Evolutionary conservation across 2,329 filamentous ascomycete species (phyloP).

Genomic region (Penicillium olsonii): DNA sequence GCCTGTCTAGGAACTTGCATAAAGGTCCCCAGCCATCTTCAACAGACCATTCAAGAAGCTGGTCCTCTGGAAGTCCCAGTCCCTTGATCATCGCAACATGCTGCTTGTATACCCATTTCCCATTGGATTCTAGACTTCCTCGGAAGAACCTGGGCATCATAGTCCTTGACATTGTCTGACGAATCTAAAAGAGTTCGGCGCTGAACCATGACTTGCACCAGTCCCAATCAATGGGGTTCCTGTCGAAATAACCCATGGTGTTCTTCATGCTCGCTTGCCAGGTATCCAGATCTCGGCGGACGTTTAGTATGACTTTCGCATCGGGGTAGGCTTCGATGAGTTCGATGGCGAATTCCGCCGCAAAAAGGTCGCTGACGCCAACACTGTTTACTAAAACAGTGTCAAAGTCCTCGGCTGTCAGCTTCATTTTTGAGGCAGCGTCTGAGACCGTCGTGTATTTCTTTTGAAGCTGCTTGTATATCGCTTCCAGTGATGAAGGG

Average conservation of each 20-base stretch:
- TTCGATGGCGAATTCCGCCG: conserved; percentile 36
- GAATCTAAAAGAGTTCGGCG: conserved; percentile 23
- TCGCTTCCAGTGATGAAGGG: conserved; percentile 9
- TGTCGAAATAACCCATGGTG: conserved; percentile 19
- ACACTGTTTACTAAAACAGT: conserved; percentile 30
- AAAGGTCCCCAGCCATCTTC: conserved; percentile 33
- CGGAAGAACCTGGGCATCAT: conserved; percentile 21
- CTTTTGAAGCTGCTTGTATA: conserved; percentile 10
- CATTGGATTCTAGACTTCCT: conserved; percentile 8
- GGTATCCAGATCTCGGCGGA: conserved; percentile 13
- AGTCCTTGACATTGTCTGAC: conserved; percentile 16
- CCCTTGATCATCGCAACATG: conserved; percentile 23
- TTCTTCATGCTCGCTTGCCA: conserved; percentile 21
- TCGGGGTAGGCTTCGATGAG: conserved; percentile 38
- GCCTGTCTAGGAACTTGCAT: conserved; percentile 13
- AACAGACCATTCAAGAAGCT: conserved; percentile 28
- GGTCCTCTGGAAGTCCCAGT: conserved; percentile 15
- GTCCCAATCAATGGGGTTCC: conserved; percentile 14
- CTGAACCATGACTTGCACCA: conserved; percentile 19
- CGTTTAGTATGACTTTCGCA: conserved; percentile 22
- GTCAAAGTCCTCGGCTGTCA: conserved; percentile 31
- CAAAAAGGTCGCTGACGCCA: conserved; percentile 36
- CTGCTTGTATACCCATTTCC: conserved; percentile 14
- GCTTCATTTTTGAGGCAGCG: not conserved
- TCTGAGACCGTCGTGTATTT: conserved; percentile 12